Conservation (phyloP, 139 green algal genomes). For the Chlorella sp. region DNA sequence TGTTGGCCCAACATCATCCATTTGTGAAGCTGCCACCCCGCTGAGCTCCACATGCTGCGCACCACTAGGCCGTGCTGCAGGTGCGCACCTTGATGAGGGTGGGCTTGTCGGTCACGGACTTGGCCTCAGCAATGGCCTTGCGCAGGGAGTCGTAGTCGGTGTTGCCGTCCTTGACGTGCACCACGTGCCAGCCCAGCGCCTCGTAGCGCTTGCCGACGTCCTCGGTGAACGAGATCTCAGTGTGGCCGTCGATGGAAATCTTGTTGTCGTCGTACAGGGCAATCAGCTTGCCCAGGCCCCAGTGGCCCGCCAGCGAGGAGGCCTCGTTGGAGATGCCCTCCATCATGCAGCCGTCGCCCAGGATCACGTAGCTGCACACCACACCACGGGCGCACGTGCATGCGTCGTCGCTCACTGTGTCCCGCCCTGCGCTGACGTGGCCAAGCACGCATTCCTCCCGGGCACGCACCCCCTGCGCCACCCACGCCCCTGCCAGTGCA, state of each 20-base stretch:
- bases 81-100: conserved; percentile 90
- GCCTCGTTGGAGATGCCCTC: conserved; percentile 98
- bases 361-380: conserved; percentile 90
- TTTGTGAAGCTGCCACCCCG: neutral
- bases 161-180: conserved; percentile 84
- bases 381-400: too few relatives aligned
- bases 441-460: too few relatives aligned
- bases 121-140: conserved; percentile 75
- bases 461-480: too few relatives aligned
- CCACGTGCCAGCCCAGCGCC: conserved; percentile 16
- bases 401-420: too few relatives aligned
- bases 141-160: conserved; percentile 83
- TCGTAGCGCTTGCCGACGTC: conserved; percentile 91
- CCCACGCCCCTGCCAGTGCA: too few relatives aligned
- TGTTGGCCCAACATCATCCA: neutral
- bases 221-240: conserved; percentile 99
- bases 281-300: conserved; percentile 99
- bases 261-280: conserved; percentile 99
- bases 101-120: conserved; percentile 93
- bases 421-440: too few relatives aligned
- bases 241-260: conserved; percentile 79
- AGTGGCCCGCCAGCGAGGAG: conserved; percentile 94
- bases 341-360: conserved; percentile 99
- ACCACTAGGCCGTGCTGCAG: neutral
- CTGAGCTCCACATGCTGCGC: neutral